Evolutionary conservation across 768 basidiomycete genomes (phyloP), one percentile per base, ranked within the genome.

Genomic region (Gyrodon lividus): DNA sequence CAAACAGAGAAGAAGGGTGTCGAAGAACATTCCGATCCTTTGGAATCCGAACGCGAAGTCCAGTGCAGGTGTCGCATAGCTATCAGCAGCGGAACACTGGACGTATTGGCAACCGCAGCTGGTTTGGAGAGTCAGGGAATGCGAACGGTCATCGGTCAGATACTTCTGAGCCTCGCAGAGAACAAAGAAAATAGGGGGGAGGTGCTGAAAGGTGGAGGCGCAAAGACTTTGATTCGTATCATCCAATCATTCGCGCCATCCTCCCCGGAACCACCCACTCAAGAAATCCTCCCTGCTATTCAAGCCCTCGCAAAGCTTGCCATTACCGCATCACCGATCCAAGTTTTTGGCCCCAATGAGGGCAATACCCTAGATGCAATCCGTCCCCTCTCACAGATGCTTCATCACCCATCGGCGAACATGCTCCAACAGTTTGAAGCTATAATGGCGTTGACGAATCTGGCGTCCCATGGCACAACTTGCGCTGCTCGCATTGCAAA

Each of bases 391-490:
- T 80, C 87, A 8, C 64, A 83, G 24, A 73, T 97, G 49, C 75
- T 98, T 31, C 79, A 82, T 35, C 83, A 88, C 62, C 70, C 82
- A 1, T 77, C 81, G 0, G 80, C 91, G 8, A 84, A 72, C 41
- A 78, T 89, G 30, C 73, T 98, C 6, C 92, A 97, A 63, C 80
- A 80, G 35, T 99, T 99, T 61, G 97, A 99, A 68, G 84, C 85
- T 4, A 75, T 95, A 59, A 98, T 98, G 96, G 95, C 93, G 1
- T 76, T 99, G 46, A 99, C 97, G 7, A 99, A 99, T 66, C 72
- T 98, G 38, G 86, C 96, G 0, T 94, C 93, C 16, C 78, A 90
- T 46, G 81, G 80, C 43, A 72, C 83, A 0, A 79, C 82, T 26
- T 67, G 85, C 8, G 84, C 90, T 3, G 74, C 79, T 17, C 81